Percentiles rank a stretch among this genome's conserved stretches.
Conservation (phyloP, 2,329 filamentous ascomycete genomes). For the Diaporthe citrichinensis region DNA sequence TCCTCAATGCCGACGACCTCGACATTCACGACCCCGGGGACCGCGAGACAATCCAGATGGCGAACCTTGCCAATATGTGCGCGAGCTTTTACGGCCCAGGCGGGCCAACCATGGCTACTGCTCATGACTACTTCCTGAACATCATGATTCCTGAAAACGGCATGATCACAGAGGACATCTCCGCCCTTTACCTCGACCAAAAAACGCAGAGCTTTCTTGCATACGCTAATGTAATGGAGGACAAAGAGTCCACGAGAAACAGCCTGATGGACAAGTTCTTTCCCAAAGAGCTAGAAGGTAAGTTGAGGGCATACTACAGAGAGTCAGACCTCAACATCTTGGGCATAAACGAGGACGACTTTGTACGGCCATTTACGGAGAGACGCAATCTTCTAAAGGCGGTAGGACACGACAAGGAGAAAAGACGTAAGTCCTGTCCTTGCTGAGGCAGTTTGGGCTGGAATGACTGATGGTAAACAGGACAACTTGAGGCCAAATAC, state of each 20-base stretch:
- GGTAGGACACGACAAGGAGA: conserved; percentile 63
- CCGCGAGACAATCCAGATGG: conserved; percentile 59
- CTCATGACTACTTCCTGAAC: conserved; percentile 61
- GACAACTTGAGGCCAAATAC: conserved; percentile 55
- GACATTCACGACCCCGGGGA: conserved; percentile 56
- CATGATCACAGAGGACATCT: conserved; percentile 57
- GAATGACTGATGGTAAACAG: conserved; percentile 45
- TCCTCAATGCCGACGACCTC: conserved; percentile 54
- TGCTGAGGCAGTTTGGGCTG: background rate
- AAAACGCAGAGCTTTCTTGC: conserved; percentile 68
- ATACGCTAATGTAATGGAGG: conserved; percentile 63
- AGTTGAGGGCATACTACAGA: conserved; percentile 63
- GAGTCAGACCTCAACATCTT: conserved; percentile 47
- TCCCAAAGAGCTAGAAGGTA: conserved; percentile 67
- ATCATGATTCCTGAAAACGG: conserved; percentile 57
- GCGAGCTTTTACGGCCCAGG: conserved; percentile 44
- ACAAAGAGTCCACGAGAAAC: conserved; percentile 65
- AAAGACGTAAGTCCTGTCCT: conserved; percentile 46
- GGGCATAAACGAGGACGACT: conserved; percentile 61
- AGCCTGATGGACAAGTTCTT: conserved; percentile 68
- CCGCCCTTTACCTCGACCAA: conserved; percentile 61
- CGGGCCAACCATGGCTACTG: conserved; percentile 56
- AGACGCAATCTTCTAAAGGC: conserved; percentile 64
- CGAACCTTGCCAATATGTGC: conserved; percentile 63
- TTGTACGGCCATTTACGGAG: conserved; percentile 59